Conservation (phyloP, 805 yeast genomes). For the Wickerhamiella occidentalis region DNA sequence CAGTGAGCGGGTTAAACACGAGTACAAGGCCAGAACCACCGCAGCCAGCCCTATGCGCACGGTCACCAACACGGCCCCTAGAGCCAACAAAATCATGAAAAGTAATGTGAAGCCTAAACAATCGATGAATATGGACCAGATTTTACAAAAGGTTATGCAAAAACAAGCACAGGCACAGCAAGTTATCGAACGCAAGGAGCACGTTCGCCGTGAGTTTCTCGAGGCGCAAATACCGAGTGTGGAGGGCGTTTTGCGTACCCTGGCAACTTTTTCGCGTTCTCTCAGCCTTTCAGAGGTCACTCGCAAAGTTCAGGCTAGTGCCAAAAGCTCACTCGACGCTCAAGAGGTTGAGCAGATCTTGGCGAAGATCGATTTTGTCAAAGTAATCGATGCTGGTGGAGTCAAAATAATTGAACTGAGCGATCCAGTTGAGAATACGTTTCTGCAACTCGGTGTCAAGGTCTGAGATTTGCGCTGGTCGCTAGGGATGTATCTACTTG, state of each 20-base stretch:
- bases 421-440: not conserved
- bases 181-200: not conserved
- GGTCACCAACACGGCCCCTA: not conserved
- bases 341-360: constrained; percentile 5
- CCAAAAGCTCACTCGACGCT: not conserved
- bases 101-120: not conserved
- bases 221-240: constrained; percentile 2
- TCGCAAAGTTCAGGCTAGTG: not conserved
- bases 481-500: no score
- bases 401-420: not conserved
- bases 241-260: not conserved
- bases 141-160: not conserved
- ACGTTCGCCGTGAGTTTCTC: not conserved
- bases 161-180: constrained; percentile 1
- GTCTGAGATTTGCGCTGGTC: not conserved
- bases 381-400: not conserved
- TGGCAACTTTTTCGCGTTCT: not conserved
- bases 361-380: not conserved
- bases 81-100: not conserved
- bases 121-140: constrained; percentile 4
- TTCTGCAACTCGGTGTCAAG: not conserved
- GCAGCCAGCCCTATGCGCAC: not conserved
- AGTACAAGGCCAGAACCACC: not conserved
- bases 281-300: constrained; percentile 4
- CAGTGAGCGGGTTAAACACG: not conserved